Percentiles rank a stretch among this genome's conserved stretches.
These are phyloP conservation scores for Nemania sp. DNA, from an alignment of 2,329 filamentous ascomycete species.

Conservation along the genomic window DNA sequence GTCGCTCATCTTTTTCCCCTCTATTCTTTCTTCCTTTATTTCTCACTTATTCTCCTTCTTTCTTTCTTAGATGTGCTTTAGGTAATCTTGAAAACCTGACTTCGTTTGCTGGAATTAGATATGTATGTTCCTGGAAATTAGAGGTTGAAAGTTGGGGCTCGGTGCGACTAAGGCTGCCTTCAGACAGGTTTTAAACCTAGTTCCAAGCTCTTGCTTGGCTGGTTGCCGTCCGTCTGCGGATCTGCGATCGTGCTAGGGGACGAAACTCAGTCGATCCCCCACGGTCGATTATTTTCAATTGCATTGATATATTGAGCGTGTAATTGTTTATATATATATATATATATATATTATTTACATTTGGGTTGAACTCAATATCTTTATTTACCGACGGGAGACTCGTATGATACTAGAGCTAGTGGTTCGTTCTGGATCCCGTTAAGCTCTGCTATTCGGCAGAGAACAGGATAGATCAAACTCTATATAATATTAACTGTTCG, in stretches of 20 bases:
- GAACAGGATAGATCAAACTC: no score
- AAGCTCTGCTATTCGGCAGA: no score
- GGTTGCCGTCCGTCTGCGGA: background rate
- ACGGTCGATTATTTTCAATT: constrained; percentile 6
- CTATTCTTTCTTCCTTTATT: background rate
- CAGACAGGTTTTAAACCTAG: background rate
- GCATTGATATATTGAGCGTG: background rate
- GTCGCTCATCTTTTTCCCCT: constrained; percentile 52
- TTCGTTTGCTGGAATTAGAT: background rate
- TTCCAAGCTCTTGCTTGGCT: background rate
- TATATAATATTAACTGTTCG: no score
- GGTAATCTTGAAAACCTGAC: background rate
- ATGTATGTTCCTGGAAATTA: background rate
- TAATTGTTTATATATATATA: background rate
- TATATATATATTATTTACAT: no score
- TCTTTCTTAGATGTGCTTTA: background rate
- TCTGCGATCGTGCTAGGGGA: background rate
- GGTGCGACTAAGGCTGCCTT: background rate
- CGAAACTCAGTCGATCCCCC: constrained; percentile 2
- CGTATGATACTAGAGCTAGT: no score
- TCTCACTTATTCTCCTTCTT: background rate
- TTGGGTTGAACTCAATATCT: no score
- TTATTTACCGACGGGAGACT: no score
- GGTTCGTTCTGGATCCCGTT: no score
- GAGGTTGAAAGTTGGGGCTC: background rate